Conservation (phyloP, 805 yeast genomes). For the Suhomyces sp. region DNA sequence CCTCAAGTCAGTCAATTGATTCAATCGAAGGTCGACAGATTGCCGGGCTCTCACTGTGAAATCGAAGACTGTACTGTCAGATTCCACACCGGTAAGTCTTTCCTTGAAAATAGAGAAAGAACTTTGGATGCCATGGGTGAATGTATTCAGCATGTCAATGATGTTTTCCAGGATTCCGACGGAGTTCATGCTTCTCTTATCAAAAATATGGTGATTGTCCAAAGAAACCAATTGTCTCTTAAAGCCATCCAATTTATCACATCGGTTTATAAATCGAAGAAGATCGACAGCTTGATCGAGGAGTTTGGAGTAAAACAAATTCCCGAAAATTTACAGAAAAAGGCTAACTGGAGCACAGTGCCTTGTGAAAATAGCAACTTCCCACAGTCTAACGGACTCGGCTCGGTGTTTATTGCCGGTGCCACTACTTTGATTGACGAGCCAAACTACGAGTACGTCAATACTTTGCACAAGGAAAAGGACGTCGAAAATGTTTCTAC, state of each 20-base stretch:
- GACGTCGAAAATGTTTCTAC: constrained; percentile 51
- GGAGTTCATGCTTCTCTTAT: constrained; percentile 77
- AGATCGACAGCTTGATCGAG: constrained; percentile 17
- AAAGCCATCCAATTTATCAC: constrained; percentile 57
- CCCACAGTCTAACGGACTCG: not conserved
- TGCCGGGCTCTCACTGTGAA: constrained; percentile 74
- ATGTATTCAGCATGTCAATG: constrained; percentile 79
- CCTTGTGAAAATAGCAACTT: not conserved
- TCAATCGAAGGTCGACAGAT: constrained; percentile 63
- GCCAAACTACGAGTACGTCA: constrained; percentile 55
- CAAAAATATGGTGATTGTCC: constrained; percentile 67
- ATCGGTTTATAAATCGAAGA: constrained; percentile 24
- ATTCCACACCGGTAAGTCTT: constrained; percentile 70
- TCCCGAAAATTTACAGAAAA: constrained; percentile 6
- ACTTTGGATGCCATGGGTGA: constrained; percentile 74
- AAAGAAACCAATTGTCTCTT: constrained; percentile 56
- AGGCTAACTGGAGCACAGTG: not conserved
- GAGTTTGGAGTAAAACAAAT: constrained; percentile 24
- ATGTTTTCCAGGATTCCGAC: constrained; percentile 51
- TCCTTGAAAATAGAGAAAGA: constrained; percentile 59
- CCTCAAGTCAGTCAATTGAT: constrained; percentile 54
- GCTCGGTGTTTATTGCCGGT: constrained; percentile 53
- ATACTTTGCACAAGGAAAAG: constrained; percentile 35
- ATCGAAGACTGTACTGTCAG: constrained; percentile 73
- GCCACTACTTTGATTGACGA: constrained; percentile 70